Evolutionary conservation across 1,284 basidiomycete species (phyloP), one percentile per base, ranked within the genome.

Genomic region (Apiotrichum veenhuisii): DNA sequence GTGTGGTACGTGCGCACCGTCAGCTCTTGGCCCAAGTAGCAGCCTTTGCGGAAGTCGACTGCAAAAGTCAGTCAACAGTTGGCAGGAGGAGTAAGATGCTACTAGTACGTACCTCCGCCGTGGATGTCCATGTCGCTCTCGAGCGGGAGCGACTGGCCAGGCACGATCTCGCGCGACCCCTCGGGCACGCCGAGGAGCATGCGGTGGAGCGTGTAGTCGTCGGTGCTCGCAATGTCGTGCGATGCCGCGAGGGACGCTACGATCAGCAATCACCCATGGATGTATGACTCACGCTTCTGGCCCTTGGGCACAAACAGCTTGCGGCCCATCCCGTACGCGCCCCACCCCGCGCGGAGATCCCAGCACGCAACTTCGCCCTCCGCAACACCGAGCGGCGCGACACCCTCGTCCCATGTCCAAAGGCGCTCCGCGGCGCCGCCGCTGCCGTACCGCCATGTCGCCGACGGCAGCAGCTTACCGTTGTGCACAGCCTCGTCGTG

Each of bases 31-130:
- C 96, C 96, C 2, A 98, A 86, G 71, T 98, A 98, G 75, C 96
- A 99, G 8, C 96, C 96, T 78, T 99, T 98, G 49, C 89, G 82
- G 74, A 97, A 97, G 76, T 98, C 93, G 67, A 98, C 93, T 94
- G 66, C 5, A 25, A 20, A n/a, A n/a, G n/a, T n/a, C n/a, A n/a
- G n/a, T n/a, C n/a, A n/a, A n/a, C n/a, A n/a, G n/a, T n/a, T 34
- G 52, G 51, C 14, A 47, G 57, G 18, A 9, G 5, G 50, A 55
- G 18, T 17, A 34, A 18, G n/a, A 20, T 12, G 3, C n/a, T 12
- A 18, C 41, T 5, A 37, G 2, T 11, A 79, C 87, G 79, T 68
- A 94, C 91, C 78, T 70, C 86, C 95, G 57, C 91, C 88, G 87
- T 96, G 96, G 51, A 89, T 80, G 73, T 98, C 95, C 65, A 98